Percentiles rank a stretch among this genome's conserved stretches.
Evolutionary conservation across 139 green algal species (phyloP).

Genomic region (Zygnema cylindricum): DNA sequence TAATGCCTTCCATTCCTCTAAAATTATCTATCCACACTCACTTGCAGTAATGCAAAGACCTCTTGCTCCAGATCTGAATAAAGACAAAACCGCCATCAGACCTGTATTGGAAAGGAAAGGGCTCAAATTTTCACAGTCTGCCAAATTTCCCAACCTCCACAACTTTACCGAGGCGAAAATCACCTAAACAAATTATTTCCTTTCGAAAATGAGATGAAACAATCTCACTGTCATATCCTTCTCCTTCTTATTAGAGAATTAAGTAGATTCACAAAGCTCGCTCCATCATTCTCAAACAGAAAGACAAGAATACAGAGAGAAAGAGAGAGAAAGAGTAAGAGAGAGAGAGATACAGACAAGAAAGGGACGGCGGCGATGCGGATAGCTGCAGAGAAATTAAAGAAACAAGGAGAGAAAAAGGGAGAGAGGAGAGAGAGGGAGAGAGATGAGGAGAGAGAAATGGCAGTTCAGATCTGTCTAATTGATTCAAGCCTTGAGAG

Average conservation of each 20-base stretch:
- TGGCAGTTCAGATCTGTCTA: background rate
- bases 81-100: no score
- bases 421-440: background rate
- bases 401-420: background rate
- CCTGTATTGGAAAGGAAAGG: no score
- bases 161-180: no score
- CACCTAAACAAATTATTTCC: no score
- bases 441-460: background rate
- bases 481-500: constrained; percentile 42
- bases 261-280: background rate
- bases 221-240: no score
- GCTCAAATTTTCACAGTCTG: no score
- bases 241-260: no score
- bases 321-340: background rate
- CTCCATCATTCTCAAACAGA: background rate
- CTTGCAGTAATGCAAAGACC: no score
- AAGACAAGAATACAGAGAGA: background rate
- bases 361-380: background rate
- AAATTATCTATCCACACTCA: no score
- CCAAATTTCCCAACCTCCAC: background rate
- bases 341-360: background rate
- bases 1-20: no score
- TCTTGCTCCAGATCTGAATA: no score
- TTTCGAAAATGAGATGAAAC: no score
- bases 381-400: background rate